Percentiles rank a stretch among this genome's conserved stretches.
These are phyloP conservation scores for Penicillium nucicola DNA, from an alignment of 495 filamentous ascomycete species.

Conservation along the genomic window DNA sequence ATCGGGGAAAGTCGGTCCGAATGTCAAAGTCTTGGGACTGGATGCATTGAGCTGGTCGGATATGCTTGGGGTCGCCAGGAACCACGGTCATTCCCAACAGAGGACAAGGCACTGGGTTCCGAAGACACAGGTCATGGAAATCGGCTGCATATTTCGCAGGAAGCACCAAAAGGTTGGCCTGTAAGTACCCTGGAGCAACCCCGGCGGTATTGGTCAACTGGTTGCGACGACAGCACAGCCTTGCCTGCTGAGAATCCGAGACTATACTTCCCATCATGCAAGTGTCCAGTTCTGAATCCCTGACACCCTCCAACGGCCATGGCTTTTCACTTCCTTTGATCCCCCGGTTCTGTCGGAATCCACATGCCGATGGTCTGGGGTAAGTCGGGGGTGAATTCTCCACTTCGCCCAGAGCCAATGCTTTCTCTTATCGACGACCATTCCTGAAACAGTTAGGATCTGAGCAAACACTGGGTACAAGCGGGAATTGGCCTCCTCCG, in stretches of 20 bases:
- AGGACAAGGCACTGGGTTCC: constrained; percentile 59
- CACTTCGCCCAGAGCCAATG: neutral
- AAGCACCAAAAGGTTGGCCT: constrained; percentile 57
- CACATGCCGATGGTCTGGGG: constrained; percentile 23
- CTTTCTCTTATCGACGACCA: neutral
- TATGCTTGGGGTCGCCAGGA: constrained; percentile 13
- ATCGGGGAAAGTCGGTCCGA: constrained; percentile 50
- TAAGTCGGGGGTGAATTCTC: constrained; percentile 4
- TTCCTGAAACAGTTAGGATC: constrained; percentile 6
- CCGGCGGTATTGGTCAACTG: constrained; percentile 45
- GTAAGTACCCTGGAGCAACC: constrained; percentile 48
- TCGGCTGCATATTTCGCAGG: constrained; percentile 47
- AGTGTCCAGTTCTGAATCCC: no score
- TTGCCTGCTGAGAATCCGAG: constrained; percentile 28
- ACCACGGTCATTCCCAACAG: constrained; percentile 38
- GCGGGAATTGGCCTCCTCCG: neutral
- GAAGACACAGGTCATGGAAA: constrained; percentile 50
- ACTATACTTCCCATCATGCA: constrained; percentile 8
- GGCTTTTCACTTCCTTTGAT: neutral
- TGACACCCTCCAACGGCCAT: no score
- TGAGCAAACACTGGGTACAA: neutral
- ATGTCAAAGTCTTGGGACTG: constrained; percentile 40
- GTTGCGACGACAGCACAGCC: constrained; percentile 40
- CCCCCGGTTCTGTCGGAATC: constrained; percentile 15
- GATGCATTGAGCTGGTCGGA: constrained; percentile 24